Percentiles rank a stretch among this genome's conserved stretches.
phyloP scores from a whole-genome alignment of 164 flowering plant species.

The Magnolia sinica region DNA sequence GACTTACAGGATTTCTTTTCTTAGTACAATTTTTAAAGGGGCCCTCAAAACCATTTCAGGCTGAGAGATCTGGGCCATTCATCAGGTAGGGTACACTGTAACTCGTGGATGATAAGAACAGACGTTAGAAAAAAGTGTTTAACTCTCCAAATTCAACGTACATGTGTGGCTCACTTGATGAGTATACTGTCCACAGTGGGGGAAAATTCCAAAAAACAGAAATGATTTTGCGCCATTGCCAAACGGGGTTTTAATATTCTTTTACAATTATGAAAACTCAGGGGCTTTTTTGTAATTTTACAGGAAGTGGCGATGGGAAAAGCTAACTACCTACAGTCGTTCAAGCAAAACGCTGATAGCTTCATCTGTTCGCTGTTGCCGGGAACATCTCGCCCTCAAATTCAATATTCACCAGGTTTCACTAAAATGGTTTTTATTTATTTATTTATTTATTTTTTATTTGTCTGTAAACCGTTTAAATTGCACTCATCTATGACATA shows the following conservation, averaged over 20 bases:
- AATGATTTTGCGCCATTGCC: not conserved
- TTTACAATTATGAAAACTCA: not conserved
- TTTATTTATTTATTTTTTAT: no score
- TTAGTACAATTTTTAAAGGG: no score
- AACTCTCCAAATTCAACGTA: no score
- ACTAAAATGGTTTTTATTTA: not conserved
- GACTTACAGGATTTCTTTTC: no score
- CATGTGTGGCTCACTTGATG: not conserved
- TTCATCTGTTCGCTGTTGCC: slow-evolving; percentile 85
- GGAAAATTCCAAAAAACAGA: not conserved
- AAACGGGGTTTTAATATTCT: not conserved
- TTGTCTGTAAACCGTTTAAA: no score
- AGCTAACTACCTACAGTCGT: slow-evolving; percentile 57
- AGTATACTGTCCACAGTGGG: not conserved
- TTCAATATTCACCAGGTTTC: slow-evolving; percentile 95
- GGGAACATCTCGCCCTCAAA: slow-evolving; percentile 67
- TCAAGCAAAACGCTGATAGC: slow-evolving; percentile 73
- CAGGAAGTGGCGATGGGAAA: slow-evolving; percentile 96
- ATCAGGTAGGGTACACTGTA: no score
- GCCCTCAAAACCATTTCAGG: no score
- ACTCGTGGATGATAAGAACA: no score
- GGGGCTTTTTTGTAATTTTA: not conserved
- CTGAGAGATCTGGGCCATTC: no score
- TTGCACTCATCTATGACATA: no score
- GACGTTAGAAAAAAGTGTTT: no score